Conservation (phyloP, 768 basidiomycete species). For the Phaeotremella skinneri region DNA sequence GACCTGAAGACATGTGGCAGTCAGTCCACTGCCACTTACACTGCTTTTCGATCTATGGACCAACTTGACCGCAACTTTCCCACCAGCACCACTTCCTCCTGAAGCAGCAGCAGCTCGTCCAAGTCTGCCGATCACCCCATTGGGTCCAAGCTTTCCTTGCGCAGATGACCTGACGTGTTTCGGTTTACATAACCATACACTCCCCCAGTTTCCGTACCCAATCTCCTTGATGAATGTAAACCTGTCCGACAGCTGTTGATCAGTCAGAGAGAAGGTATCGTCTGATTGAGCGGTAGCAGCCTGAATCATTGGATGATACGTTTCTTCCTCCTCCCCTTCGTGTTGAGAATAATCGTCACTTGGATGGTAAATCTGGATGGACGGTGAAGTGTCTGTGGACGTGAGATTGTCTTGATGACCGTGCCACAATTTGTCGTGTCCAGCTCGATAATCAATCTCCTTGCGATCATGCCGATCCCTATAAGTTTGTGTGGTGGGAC, state of each 20-base stretch:
- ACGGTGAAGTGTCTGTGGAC: neutral
- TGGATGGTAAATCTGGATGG: neutral
- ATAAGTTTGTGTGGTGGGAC: neutral
- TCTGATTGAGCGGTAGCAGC: conserved; percentile 15
- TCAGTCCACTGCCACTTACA: conserved; percentile 16
- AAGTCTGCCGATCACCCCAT: conserved; percentile 9
- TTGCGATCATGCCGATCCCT: neutral
- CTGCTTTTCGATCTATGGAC: conserved; percentile 79
- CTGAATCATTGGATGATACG: neutral
- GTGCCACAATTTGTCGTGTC: neutral
- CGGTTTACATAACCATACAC: conserved; percentile 44
- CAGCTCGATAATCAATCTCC: neutral
- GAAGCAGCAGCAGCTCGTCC: conserved; percentile 23
- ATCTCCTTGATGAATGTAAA: conserved; percentile 44
- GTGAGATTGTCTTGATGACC: neutral
- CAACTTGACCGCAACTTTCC: conserved; percentile 78
- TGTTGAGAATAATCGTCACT: neutral
- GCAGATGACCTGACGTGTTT: conserved; percentile 15
- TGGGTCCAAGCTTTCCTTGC: neutral
- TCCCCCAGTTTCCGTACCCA: conserved; percentile 51
- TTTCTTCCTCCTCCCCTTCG: neutral
- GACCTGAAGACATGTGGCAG: neutral
- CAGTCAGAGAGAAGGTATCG: conserved; percentile 36
- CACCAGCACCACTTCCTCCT: conserved; percentile 29
- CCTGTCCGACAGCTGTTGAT: conserved; percentile 39